Evolutionary conservation across 306 rosid genomes (phyloP).

Genomic region (Fagus crenata): DNA sequence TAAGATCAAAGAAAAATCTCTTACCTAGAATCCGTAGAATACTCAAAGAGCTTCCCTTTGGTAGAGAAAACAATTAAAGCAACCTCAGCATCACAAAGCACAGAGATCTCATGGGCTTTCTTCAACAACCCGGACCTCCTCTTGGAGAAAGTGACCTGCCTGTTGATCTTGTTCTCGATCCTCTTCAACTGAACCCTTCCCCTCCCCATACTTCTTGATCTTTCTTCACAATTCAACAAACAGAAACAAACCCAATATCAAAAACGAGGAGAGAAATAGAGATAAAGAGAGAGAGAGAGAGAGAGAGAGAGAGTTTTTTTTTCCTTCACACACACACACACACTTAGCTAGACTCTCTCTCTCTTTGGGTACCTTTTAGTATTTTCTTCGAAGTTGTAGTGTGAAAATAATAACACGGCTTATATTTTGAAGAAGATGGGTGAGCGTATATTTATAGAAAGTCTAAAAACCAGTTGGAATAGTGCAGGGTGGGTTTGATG

Average conservation of each 20-base stretch:
- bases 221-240: not conserved
- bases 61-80: slow-evolving; percentile 82
- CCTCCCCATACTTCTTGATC: slow-evolving; percentile 55
- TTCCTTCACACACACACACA: too few relatives aligned
- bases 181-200: slow-evolving; percentile 91
- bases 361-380: too few relatives aligned
- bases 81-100: slow-evolving; percentile 92
- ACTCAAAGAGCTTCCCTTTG: slow-evolving; percentile 79
- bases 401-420: too few relatives aligned
- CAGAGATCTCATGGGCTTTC: slow-evolving; percentile 91
- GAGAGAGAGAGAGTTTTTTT: not conserved
- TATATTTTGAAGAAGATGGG: too few relatives aligned
- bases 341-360: too few relatives aligned
- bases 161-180: slow-evolving; percentile 88
- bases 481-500: not conserved
- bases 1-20: not conserved
- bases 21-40: slow-evolving; percentile 74
- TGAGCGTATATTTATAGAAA: slow-evolving; percentile 7
- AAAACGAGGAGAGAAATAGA: not conserved
- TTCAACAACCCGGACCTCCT: slow-evolving; percentile 79
- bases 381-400: too few relatives aligned
- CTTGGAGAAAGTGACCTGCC: slow-evolving; percentile 91
- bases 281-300: slow-evolving; percentile 3
- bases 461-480: slow-evolving; percentile 13
- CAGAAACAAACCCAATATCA: too few relatives aligned